A percentile compares a stretch with the other conserved stretches of the same genome.
Evolutionary conservation across 2,329 filamentous ascomycete species (phyloP).

Genomic region (Pestalotiopsis sp.): DNA sequence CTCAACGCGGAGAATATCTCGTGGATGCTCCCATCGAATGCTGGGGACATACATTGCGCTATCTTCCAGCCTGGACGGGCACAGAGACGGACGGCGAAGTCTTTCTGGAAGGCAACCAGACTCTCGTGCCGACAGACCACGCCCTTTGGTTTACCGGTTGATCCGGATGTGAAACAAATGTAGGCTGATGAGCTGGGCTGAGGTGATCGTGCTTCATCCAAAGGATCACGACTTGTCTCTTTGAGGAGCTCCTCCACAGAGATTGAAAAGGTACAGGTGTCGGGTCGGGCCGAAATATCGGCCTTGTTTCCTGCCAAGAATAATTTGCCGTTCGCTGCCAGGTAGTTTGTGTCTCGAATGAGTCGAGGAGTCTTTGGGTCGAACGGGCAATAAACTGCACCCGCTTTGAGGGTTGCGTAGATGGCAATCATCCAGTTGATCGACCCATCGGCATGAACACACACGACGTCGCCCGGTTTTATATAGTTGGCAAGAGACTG

Average conservation of each 20-base stretch:
- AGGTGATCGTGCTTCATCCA: not conserved
- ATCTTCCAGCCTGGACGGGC: slow-evolving; percentile 35
- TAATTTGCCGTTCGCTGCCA: not conserved
- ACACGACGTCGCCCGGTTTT: slow-evolving; percentile 31
- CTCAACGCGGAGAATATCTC: slow-evolving; percentile 41
- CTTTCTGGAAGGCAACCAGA: slow-evolving; percentile 37
- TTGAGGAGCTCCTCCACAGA: not conserved
- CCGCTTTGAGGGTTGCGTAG: slow-evolving; percentile 35
- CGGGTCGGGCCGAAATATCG: not conserved
- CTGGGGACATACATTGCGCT: slow-evolving; percentile 43
- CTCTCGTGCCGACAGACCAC: slow-evolving; percentile 38
- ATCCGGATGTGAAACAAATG: slow-evolving; percentile 47
- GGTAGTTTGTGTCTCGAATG: not conserved
- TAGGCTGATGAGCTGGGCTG: slow-evolving; percentile 32
- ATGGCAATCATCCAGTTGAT: slow-evolving; percentile 39
- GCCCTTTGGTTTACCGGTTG: slow-evolving; percentile 46
- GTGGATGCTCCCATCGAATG: slow-evolving; percentile 47
- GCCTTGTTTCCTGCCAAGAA: not conserved
- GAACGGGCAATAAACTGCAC: slow-evolving; percentile 31
- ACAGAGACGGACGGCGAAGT: slow-evolving; percentile 34
- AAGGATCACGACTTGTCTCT: not conserved
- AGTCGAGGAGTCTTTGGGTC: slow-evolving; percentile 25
- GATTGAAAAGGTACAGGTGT: not conserved
- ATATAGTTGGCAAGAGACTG: slow-evolving; percentile 13
- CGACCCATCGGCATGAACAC: slow-evolving; percentile 34